Evolutionary conservation across 2,329 filamentous ascomycete genomes (phyloP).

Genomic region (Penicillium sp.): DNA sequence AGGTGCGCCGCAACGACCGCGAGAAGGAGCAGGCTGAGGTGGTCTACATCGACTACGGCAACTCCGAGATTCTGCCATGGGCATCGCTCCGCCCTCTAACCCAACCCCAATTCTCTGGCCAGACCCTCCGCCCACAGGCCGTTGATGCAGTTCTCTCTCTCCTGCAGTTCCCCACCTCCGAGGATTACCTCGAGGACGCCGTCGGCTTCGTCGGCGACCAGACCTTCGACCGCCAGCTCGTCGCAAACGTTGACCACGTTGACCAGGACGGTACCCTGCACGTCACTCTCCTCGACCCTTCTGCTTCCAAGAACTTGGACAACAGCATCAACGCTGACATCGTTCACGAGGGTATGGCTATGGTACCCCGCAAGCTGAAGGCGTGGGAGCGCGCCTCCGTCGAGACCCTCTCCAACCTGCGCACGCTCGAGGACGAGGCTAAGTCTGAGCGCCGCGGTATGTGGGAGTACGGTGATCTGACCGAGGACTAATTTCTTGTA

Average conservation of each 20-base stretch:
- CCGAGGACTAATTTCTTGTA: slow-evolving; percentile 66
- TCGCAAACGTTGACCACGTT: slow-evolving; percentile 86
- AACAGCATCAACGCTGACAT: slow-evolving; percentile 90
- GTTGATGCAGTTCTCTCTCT: slow-evolving; percentile 83
- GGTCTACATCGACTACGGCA: slow-evolving; percentile 94
- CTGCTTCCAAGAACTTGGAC: slow-evolving; percentile 60
- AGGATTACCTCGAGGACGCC: slow-evolving; percentile 81
- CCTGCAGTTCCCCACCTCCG: slow-evolving; percentile 77
- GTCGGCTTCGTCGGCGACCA: slow-evolving; percentile 72
- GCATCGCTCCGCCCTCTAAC: slow-evolving; percentile 76
- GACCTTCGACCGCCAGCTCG: slow-evolving; percentile 73
- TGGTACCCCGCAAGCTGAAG: slow-evolving; percentile 91
- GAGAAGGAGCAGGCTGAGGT: slow-evolving; percentile 85
- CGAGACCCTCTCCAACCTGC: slow-evolving; percentile 69
- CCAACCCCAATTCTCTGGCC: slow-evolving; percentile 72
- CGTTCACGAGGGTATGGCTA: slow-evolving; percentile 76
- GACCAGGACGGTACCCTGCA: slow-evolving; percentile 79
- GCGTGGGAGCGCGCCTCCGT: slow-evolving; percentile 80
- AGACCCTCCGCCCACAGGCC: slow-evolving; percentile 85
- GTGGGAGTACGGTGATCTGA: slow-evolving; percentile 98
- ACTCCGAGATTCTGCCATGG: slow-evolving; percentile 87
- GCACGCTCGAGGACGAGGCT: slow-evolving; percentile 71
- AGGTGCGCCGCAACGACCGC: slow-evolving; percentile 88
- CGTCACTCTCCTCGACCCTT: slow-evolving; percentile 83
- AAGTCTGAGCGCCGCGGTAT: slow-evolving; percentile 80